Percentiles rank a stretch among this genome's conserved stretches.
These are phyloP conservation scores for Mortierella antarctica DNA, from an alignment of 192 early-diverging fungal species.

Conservation along the genomic window DNA sequence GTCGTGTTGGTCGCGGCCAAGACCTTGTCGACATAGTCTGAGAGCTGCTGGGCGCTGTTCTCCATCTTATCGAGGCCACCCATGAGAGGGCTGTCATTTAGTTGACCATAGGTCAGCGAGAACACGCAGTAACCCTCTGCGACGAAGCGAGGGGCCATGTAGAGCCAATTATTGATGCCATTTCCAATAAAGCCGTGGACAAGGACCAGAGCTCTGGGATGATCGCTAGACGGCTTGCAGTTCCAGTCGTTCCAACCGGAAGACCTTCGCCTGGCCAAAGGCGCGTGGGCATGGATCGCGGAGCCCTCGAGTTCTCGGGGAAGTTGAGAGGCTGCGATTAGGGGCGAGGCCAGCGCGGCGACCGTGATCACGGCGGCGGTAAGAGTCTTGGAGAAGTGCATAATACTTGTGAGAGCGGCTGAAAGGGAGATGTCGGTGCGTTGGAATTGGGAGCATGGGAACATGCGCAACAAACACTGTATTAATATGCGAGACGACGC, in stretches of 20 bases:
- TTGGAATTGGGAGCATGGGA: too few relatives aligned
- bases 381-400: too few relatives aligned
- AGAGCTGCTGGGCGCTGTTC: conserved; percentile 19
- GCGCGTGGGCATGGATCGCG: too few relatives aligned
- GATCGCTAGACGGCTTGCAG: conserved; percentile 5
- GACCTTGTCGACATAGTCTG: conserved; percentile 23
- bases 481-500: too few relatives aligned
- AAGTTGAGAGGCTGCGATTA: too few relatives aligned
- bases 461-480: too few relatives aligned
- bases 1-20: neutral
- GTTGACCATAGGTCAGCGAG: conserved; percentile 13
- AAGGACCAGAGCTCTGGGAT: conserved; percentile 10
- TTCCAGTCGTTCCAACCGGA: conserved; percentile 16
- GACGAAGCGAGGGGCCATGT: conserved; percentile 17
- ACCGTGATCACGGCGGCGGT: too few relatives aligned
- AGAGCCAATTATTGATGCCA: conserved; percentile 5
- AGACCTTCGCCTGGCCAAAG: too few relatives aligned
- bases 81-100: neutral
- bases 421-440: too few relatives aligned
- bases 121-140: conserved; percentile 20
- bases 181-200: conserved; percentile 17
- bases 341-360: too few relatives aligned
- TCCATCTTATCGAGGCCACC: conserved; percentile 17
- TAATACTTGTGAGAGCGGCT: too few relatives aligned
- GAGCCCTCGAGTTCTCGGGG: too few relatives aligned